Evolutionary conservation across 176 grass and related monocot genomes (phyloP).

Genomic region (Zoysia japonica): DNA sequence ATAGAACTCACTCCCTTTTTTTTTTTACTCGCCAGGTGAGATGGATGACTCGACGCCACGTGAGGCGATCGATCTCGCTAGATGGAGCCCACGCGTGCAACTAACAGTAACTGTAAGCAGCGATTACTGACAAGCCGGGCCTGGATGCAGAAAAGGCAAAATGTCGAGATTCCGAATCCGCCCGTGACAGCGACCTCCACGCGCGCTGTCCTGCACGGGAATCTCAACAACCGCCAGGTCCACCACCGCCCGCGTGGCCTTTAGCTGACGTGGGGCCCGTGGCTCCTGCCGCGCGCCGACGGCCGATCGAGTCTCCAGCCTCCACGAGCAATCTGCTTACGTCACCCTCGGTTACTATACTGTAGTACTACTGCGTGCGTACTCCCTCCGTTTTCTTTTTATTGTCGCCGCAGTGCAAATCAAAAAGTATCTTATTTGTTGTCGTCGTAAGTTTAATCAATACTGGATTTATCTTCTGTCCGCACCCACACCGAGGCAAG

Average conservation of each 20-base stretch:
- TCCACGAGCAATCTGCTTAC: no score
- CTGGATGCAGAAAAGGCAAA: neutral
- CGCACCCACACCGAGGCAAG: no score
- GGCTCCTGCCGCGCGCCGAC: neutral
- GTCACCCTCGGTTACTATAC: no score
- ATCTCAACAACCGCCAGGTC: neutral
- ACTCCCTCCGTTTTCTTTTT: no score
- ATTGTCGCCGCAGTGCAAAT: no score
- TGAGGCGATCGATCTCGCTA: neutral
- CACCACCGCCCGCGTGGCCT: neutral
- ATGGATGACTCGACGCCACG: neutral
- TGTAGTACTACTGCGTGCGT: no score
- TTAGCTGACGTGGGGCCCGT: neutral
- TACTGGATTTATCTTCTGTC: no score
- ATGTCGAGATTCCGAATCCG: conserved; percentile 37
- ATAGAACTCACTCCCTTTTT: neutral
- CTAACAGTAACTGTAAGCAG: no score
- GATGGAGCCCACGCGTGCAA: neutral
- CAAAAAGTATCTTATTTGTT: no score
- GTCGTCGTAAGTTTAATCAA: no score
- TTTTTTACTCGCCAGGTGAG: neutral
- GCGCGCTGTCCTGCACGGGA: neutral
- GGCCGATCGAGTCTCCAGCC: neutral
- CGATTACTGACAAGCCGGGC: neutral
- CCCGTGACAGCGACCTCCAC: neutral